Conservation (phyloP, 306 rosid species). For the Rosa rugosa region DNA sequence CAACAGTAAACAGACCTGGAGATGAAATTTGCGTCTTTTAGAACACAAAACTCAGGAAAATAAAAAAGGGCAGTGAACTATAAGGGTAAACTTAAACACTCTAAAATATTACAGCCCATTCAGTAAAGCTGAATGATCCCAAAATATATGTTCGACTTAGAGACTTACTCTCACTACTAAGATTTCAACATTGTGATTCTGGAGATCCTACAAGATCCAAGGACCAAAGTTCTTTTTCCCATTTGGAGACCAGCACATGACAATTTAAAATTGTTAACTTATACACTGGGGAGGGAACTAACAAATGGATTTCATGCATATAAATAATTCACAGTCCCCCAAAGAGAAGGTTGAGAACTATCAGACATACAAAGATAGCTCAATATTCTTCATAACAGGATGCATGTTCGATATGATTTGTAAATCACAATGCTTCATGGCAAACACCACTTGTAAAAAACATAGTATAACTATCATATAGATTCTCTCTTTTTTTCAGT, state of each 20-base stretch:
- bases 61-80: background rate
- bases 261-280: background rate
- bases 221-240: background rate
- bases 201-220: background rate
- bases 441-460: conserved; percentile 7
- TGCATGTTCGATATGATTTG: background rate
- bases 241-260: background rate
- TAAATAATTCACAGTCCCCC: background rate
- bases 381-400: background rate
- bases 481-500: conserved; percentile 2
- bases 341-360: background rate
- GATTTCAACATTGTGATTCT: background rate
- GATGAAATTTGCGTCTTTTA: conserved; percentile 17
- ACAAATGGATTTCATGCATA: background rate
- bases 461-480: background rate
- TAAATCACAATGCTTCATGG: background rate
- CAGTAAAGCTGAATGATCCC: background rate
- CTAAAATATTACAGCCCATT: background rate
- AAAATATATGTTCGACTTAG: background rate
- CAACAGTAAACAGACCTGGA: conserved; percentile 64
- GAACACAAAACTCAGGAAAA: conserved; percentile 14
- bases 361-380: background rate
- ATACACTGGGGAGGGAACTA: background rate
- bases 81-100: background rate
- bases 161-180: background rate